These are phyloP conservation scores for Solanum sitiens DNA, from an alignment of 257 asterid genomes.

Conservation along the genomic window DNA sequence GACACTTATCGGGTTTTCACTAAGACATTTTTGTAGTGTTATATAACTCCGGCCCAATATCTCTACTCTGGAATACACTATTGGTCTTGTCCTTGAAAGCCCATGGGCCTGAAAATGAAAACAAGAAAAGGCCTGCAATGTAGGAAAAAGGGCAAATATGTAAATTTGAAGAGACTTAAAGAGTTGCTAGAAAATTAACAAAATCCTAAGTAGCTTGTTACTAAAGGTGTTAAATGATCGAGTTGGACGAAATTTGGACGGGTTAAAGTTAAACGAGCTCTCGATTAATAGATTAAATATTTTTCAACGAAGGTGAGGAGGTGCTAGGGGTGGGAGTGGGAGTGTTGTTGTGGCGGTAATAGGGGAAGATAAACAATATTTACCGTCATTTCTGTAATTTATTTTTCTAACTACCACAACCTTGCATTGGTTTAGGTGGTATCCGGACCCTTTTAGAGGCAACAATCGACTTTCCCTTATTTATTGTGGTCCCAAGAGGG, in stretches of 20 bases:
- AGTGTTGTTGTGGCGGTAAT: too few relatives aligned
- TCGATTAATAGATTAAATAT: neutral
- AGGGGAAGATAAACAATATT: neutral
- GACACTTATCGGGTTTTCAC: neutral
- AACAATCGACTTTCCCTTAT: too few relatives aligned
- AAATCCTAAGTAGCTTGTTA: neutral
- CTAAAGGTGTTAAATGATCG: neutral
- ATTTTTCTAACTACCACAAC: neutral
- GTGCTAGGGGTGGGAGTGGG: neutral
- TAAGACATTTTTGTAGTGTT: neutral
- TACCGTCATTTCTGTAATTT: neutral
- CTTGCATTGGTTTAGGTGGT: too few relatives aligned
- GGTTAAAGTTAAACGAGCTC: neutral
- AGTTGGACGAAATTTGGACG: neutral
- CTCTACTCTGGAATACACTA: neutral
- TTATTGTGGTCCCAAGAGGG: too few relatives aligned
- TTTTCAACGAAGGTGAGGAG: neutral
- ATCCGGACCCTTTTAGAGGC: too few relatives aligned
- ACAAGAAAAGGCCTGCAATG: neutral
- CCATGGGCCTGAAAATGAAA: neutral
- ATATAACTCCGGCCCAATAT: neutral
- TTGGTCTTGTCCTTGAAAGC: neutral
- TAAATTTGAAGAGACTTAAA: neutral
- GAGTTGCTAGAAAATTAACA: neutral
- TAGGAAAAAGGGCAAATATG: neutral